phyloP scores from a whole-genome alignment of 73 alveolate species.

The Paramecium pentaurelia region DNA sequence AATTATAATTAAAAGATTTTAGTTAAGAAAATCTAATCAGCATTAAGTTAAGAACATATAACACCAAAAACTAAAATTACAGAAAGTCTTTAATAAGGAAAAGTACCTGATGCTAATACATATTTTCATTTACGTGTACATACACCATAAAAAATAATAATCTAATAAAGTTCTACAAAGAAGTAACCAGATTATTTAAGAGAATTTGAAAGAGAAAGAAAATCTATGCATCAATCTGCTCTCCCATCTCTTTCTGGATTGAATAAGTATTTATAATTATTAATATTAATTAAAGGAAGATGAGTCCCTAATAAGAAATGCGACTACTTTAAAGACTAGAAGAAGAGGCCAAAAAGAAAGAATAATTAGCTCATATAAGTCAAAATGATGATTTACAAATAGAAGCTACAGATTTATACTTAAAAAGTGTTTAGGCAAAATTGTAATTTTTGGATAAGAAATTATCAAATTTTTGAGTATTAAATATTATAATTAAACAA shows the following conservation, averaged over 20 bases:
- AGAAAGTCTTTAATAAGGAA: neutral
- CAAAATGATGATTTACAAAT: neutral
- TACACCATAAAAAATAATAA: neutral
- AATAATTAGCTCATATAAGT: neutral
- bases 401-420: neutral
- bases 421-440: neutral
- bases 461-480: constrained; percentile 20
- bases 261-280: neutral
- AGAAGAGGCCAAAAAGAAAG: neutral
- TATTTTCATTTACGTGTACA: neutral
- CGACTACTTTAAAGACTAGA: neutral
- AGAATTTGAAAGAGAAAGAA: constrained; percentile 3
- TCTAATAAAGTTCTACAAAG: neutral
- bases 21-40: neutral
- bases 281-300: neutral
- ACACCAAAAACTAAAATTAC: neutral
- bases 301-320: neutral
- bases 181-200: neutral
- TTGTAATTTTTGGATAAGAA: neutral
- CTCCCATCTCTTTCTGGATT: neutral
- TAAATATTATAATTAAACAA: neutral
- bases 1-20: neutral
- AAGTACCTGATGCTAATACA: neutral
- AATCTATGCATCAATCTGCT: neutral
- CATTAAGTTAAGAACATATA: neutral